phyloP scores from a whole-genome alignment of 1,284 basidiomycete genomes.

The Pyrrhoderma lamaoense region DNA sequence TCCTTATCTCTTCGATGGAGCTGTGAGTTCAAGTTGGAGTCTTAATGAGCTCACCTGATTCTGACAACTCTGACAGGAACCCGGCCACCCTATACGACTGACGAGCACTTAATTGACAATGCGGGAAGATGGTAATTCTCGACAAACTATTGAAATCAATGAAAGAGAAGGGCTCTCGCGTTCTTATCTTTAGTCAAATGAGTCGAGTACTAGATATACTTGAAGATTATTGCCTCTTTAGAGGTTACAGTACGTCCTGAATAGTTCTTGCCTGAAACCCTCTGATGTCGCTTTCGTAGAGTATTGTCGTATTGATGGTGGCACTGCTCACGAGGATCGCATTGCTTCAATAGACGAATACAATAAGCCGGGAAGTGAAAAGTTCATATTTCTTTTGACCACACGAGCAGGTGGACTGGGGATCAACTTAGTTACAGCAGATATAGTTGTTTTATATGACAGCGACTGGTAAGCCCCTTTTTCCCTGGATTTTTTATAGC shows the following conservation, averaged over 20 bases:
- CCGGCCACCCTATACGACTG: slow-evolving; percentile 98
- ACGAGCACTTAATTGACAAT: slow-evolving; percentile 93
- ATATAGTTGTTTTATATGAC: slow-evolving; percentile 96
- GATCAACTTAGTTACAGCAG: slow-evolving; percentile 94
- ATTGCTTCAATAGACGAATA: slow-evolving; percentile 96
- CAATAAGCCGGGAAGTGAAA: slow-evolving; percentile 92
- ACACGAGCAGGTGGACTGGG: slow-evolving; percentile 98
- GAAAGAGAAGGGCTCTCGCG: slow-evolving; percentile 90
- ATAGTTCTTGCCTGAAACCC: not conserved
- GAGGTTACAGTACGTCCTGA: slow-evolving; percentile 67
- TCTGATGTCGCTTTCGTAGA: slow-evolving; percentile 39
- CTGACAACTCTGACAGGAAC: slow-evolving; percentile 51
- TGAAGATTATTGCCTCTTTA: slow-evolving; percentile 96
- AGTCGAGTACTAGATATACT: slow-evolving; percentile 90
- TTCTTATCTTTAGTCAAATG: slow-evolving; percentile 99
- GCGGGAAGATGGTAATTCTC: slow-evolving; percentile 97
- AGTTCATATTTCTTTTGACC: slow-evolving; percentile 95
- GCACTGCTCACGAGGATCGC: slow-evolving; percentile 94
- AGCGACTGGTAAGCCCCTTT: slow-evolving; percentile 74
- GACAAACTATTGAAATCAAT: slow-evolving; percentile 88
- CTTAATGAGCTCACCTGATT: not conserved
- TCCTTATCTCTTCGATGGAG: slow-evolving; percentile 83
- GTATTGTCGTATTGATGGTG: slow-evolving; percentile 96
- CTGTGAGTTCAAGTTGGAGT: slow-evolving; percentile 37
- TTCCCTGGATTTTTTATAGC: not conserved